Base-by-base conservation (phyloP, 1,284 basidiomycete genomes). In the Trametes pubescens region DNA sequence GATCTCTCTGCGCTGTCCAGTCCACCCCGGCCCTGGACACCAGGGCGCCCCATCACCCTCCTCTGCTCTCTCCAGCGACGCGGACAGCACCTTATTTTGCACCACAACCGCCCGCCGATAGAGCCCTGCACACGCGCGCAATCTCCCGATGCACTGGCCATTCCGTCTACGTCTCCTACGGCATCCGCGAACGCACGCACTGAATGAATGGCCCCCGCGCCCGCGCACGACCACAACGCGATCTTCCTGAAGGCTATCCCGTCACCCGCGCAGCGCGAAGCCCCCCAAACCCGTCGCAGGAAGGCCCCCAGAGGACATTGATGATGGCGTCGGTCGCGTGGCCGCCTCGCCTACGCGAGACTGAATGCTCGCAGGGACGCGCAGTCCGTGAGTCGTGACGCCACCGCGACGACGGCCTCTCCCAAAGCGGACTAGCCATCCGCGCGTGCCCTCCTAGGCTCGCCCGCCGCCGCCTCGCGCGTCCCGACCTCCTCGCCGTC, bases 241-340 rank as follows among this genome's bases (percentile, higher is more conserved):
- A 26, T 40, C 37, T 40, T 54, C 37, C 14, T 38, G n/a, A 38
- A 40, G 22, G 14, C 37, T 29, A 40, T 21, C 34, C 22, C 51
- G 24, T 32, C 2, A 26, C n/a, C 26, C 26, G 52, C 59, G 59
- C 59, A 61, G 52, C 52, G 43, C 46, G 52, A 48, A 40, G 37
- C 6, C 18, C 21, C 52, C 56, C 34, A 48, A 48, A 37, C 46
- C 53, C 44, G 56, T 38, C 47, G 35, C 56, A 47, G 48, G 56
- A 57, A 49, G 22, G 35, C 21, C 44, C 34, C 32, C 6, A 32
- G 49, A 7, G 38, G 48, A 51, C 37, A 32, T 34, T 46, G 34
- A 32, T 49, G 60, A 51, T 56, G 53, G 53, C 53, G 60, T 61
- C 60, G 60, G 60, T 61, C 60, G 60, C 60, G 54, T 61, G 60